phyloP scores from a whole-genome alignment of 208 protist species.

The Zelonia costaricensis region DNA sequence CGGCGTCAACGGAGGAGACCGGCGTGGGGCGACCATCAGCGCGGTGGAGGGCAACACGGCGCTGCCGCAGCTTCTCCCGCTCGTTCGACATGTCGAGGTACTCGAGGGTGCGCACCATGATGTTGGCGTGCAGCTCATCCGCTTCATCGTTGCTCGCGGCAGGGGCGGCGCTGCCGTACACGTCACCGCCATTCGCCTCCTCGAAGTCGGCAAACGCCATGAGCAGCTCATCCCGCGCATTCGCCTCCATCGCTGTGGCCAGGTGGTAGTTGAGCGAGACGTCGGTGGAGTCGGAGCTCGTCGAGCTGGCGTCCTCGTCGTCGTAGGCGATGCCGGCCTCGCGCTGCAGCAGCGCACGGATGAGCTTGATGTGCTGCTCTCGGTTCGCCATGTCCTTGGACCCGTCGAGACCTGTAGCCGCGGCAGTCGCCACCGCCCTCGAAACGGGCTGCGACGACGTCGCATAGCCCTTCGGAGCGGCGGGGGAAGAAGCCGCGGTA shows the following conservation, averaged over 20 bases:
- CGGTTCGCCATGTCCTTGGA: conserved; percentile 38
- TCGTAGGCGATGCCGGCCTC: conserved; percentile 40
- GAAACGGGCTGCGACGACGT: not conserved
- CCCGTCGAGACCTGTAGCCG: not conserved
- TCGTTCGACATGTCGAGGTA: conserved; percentile 86
- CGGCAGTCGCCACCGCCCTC: not conserved
- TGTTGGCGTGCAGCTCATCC: conserved; percentile 23
- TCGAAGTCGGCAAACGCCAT: conserved; percentile 46
- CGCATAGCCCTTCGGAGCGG: not conserved
- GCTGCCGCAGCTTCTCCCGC: conserved; percentile 66
- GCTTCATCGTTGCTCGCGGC: conserved; percentile 3
- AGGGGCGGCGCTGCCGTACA: not conserved
- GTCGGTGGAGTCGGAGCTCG: conserved; percentile 57
- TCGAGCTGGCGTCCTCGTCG: conserved; percentile 31
- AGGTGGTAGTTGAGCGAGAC: conserved; percentile 80
- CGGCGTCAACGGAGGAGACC: conserved; percentile 16
- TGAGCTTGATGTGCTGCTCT: conserved; percentile 46
- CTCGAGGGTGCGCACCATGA: conserved; percentile 49
- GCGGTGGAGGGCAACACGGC: conserved; percentile 35
- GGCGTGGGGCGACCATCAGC: conserved; percentile 16
- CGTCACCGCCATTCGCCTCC: conserved; percentile 15
- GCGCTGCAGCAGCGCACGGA: conserved; percentile 43
- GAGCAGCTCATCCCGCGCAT: conserved; percentile 64
- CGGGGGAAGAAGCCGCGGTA: not conserved
- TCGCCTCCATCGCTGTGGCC: conserved; percentile 59